Evolutionary conservation across 2,329 filamentous ascomycete species (phyloP), one percentile per base, ranked within the genome.

Genomic region (Fusarium caatingaense): DNA sequence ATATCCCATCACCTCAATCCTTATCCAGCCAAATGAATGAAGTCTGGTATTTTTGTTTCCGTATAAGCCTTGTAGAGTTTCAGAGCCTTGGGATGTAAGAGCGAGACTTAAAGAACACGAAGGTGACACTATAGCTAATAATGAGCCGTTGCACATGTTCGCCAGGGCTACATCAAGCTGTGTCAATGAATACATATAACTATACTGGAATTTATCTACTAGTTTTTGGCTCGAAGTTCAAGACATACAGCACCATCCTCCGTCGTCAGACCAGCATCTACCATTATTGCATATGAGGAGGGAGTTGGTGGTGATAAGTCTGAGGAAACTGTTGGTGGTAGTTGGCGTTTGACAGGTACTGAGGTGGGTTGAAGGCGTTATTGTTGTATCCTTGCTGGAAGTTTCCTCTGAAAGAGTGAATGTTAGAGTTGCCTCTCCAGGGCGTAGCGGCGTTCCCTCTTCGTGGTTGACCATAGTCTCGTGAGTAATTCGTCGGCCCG

Each of bases 351-450:
- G 40, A 46, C 46, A 69, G 64, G 41, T 59, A 72, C 30, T 61
- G 67, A 12, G 55, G 48, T 6, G 12, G 21, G 8, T 46, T 66
- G 21, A 56, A 69, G 8, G 32, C 32, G 11, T 63, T 55, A 8
- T 20, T 42, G 2, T 27, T 28, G 16, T 45, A 58, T 32, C 66
- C 66, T 44, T 53, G 50, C 15, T 56, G 60, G 25, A 49, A 70
- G n/a, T 66, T 69, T 4, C 67, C 67, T 9, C 45, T 48, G 37
- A 62, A 68, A 30, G 60, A 32, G 2, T 42, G 18, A 32, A 66
- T 68, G 8, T 61, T 60, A 7, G 54, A 56, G 34, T 69, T 71
- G 23, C 68, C 50, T 62, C 68, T 50, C 68, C 68, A 71, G 21
- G 64, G 16, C 46, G 37, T 56, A 8, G 20, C 27, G 56, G 48